Percentiles rank a stretch among this genome's conserved stretches.
These are phyloP conservation scores for Rutidosis leptorrhynchoides DNA, from an alignment of 129 eudicot species.

Conservation along the genomic window DNA sequence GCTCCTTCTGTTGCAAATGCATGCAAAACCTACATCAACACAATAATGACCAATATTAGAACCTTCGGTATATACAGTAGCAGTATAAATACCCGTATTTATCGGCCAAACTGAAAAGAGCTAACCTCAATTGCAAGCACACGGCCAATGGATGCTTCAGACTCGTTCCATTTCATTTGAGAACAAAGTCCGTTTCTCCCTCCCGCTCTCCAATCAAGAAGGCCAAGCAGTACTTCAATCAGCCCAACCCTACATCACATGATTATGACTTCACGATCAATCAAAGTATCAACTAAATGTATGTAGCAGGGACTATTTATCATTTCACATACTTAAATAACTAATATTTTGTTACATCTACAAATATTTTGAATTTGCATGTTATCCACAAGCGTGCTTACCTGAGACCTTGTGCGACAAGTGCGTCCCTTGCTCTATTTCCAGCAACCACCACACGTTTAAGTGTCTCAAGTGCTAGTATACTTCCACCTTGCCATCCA, in stretches of 20 bases:
- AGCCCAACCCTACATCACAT: slow-evolving; percentile 81
- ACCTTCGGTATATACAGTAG: not conserved
- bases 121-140: slow-evolving; percentile 95
- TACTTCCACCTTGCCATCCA: slow-evolving; percentile 99
- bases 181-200: slow-evolving; percentile 81
- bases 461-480: slow-evolving; percentile 91
- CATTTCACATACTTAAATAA: slow-evolving; percentile 14
- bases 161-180: slow-evolving; percentile 98
- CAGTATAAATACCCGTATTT: not conserved
- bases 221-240: slow-evolving; percentile 94
- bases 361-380: not conserved
- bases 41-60: not conserved
- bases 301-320: not conserved
- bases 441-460: slow-evolving; percentile 98
- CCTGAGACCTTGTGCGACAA: slow-evolving; percentile 99
- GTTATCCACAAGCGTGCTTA: slow-evolving; percentile 27
- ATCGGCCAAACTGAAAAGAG: not conserved
- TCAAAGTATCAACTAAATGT: slow-evolving; percentile 10
- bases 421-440: slow-evolving; percentile 95
- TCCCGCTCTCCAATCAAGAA: slow-evolving; percentile 99
- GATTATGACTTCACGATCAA: slow-evolving; percentile 2
- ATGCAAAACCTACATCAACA: slow-evolving; percentile 65
- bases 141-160: slow-evolving; percentile 97
- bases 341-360: not conserved
- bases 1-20: slow-evolving; percentile 98